These are phyloP conservation scores for Pisolithus sp. DNA, from an alignment of 768 basidiomycete genomes.

Conservation along the genomic window DNA sequence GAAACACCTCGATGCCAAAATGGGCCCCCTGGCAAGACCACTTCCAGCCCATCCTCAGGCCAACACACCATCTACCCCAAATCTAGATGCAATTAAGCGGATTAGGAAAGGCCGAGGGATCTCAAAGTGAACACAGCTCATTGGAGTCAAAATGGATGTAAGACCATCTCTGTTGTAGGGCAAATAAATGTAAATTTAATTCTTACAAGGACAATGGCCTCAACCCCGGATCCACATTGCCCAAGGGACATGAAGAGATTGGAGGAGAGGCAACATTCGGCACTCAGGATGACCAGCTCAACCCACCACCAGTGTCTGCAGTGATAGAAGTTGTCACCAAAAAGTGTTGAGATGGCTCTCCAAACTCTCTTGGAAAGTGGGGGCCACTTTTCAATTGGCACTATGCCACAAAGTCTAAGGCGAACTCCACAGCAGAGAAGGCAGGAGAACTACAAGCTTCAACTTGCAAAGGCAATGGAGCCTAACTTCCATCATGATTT, in stretches of 20 bases:
- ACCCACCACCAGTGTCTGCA: too few relatives aligned
- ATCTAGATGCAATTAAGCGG: conserved; percentile 2
- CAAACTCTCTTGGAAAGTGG: not conserved
- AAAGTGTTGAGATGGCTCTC: not conserved
- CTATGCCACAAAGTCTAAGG: not conserved
- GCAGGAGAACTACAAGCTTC: too few relatives aligned
- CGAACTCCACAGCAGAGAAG: not conserved
- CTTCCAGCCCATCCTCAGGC: not conserved
- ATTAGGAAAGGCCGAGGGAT: conserved; percentile 1
- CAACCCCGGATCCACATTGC: not conserved
- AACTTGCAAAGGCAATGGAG: too few relatives aligned
- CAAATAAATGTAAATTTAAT: not conserved
- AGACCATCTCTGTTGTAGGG: not conserved
- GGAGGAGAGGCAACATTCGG: too few relatives aligned
- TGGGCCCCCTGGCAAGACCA: not conserved
- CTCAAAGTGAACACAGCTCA: not conserved
- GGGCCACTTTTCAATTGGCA: not conserved
- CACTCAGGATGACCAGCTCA: too few relatives aligned
- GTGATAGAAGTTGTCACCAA: not conserved
- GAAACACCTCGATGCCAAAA: not conserved
- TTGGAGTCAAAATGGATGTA: not conserved
- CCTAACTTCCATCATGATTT: not conserved
- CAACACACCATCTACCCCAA: not conserved
- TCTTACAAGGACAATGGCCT: not conserved
- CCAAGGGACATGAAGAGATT: not conserved